A percentile compares a stretch with the other conserved stretches of the same genome.
Evolutionary conservation across 1,284 basidiomycete species (phyloP).

Genomic region (Cystobasidium slooffiae): DNA sequence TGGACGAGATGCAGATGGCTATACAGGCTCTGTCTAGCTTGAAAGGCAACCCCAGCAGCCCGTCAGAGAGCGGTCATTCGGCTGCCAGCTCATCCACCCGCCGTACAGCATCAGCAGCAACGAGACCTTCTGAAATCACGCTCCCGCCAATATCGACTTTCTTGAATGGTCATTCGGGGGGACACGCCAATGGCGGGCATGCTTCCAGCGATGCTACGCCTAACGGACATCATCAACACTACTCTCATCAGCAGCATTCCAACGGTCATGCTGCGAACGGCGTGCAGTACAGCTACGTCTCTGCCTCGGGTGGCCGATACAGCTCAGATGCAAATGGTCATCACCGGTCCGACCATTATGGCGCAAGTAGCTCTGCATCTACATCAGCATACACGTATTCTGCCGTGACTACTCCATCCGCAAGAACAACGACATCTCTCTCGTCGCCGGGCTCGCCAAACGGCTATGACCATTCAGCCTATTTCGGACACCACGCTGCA

Average conservation of each 20-base stretch:
- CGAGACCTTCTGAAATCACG: constrained; percentile 19
- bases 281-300: constrained; percentile 36
- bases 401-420: constrained; percentile 31
- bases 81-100: background rate
- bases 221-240: background rate
- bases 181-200: too few species aligned
- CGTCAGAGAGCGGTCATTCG: background rate
- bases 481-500: constrained; percentile 21
- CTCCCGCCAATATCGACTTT: constrained; percentile 38
- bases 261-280: background rate
- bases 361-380: constrained; percentile 17
- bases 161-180: constrained; percentile 1
- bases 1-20: constrained; percentile 41
- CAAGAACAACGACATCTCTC: constrained; percentile 15
- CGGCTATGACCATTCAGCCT: constrained; percentile 13
- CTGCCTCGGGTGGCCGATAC: constrained; percentile 8
- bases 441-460: constrained; percentile 21
- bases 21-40: constrained; percentile 34
- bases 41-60: constrained; percentile 3
- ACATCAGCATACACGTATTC: constrained; percentile 27
- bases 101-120: background rate
- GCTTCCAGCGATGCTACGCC: too few species aligned
- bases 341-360: background rate
- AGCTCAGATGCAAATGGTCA: background rate
- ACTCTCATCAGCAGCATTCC: background rate